Conservation (phyloP, 495 filamentous ascomycete species). For the Daldinia loculata region DNA sequence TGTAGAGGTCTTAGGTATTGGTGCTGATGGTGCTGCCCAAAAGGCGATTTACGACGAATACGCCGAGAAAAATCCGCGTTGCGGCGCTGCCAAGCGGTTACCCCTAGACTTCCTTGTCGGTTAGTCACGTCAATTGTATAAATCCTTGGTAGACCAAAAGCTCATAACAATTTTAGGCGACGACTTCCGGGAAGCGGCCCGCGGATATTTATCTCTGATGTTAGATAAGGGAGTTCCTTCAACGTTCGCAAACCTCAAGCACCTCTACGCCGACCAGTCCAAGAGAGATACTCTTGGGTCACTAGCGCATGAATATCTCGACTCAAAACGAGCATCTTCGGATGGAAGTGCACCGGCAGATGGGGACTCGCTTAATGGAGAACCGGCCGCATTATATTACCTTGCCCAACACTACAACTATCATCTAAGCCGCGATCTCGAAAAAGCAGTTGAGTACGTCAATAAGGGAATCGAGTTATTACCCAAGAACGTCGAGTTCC, state of each 20-base stretch:
- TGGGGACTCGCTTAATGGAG: slow-evolving; percentile 69
- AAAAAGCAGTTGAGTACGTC: slow-evolving; percentile 81
- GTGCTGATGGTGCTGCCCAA: slow-evolving; percentile 65
- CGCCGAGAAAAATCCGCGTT: slow-evolving; percentile 79
- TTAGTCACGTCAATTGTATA: slow-evolving; percentile 41
- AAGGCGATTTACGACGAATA: slow-evolving; percentile 83
- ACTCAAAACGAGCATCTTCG: slow-evolving; percentile 59
- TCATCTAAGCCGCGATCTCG: slow-evolving; percentile 80
- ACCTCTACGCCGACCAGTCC: slow-evolving; percentile 76
- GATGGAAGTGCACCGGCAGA: slow-evolving; percentile 55
- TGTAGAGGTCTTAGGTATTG: slow-evolving; percentile 70
- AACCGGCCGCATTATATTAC: slow-evolving; percentile 85
- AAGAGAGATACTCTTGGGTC: slow-evolving; percentile 80
- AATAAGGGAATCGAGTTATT: slow-evolving; percentile 82
- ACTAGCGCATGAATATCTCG: slow-evolving; percentile 80
- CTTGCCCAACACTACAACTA: slow-evolving; percentile 98
- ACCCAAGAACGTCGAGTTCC: slow-evolving; percentile 84
- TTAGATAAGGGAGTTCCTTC: slow-evolving; percentile 96
- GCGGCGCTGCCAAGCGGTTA: slow-evolving; percentile 84
- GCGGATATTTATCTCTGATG: slow-evolving; percentile 84
- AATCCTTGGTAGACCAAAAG: neutral
- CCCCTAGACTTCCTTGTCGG: slow-evolving; percentile 90
- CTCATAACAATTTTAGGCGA: slow-evolving; percentile 63
- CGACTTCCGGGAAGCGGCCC: slow-evolving; percentile 79
- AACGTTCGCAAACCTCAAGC: slow-evolving; percentile 93